These are phyloP conservation scores for Fusarium sp. DNA, from an alignment of 2,329 filamentous ascomycete genomes.

Conservation along the genomic window DNA sequence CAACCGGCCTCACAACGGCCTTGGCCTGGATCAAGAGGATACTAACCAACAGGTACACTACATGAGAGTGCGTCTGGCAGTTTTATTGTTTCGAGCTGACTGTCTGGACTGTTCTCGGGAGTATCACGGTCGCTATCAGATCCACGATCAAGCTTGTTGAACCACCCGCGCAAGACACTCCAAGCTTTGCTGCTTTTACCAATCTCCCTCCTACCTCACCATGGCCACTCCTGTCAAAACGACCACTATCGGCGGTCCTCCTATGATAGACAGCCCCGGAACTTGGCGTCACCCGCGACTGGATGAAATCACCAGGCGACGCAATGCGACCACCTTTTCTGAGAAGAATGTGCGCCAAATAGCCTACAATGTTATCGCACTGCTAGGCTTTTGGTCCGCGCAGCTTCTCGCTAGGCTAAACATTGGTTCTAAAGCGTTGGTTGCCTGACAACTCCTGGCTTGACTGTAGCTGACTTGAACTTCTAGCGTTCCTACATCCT, in stretches of 20 bases:
- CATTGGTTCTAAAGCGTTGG: conserved; percentile 55
- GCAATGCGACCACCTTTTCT: conserved; percentile 82
- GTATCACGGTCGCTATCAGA: conserved; percentile 7
- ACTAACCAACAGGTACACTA: conserved; percentile 47
- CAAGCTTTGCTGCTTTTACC: not conserved
- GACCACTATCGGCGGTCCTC: conserved; percentile 57
- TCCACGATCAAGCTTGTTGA: conserved; percentile 3
- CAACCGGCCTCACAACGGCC: conserved; percentile 48
- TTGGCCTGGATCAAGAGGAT: conserved; percentile 43
- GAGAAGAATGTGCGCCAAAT: conserved; percentile 80
- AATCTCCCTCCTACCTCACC: not conserved
- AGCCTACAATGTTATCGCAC: conserved; percentile 71
- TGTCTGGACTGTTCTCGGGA: not conserved
- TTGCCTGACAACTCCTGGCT: not conserved
- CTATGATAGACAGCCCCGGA: conserved; percentile 70
- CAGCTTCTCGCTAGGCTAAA: conserved; percentile 52
- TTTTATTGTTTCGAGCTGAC: not conserved
- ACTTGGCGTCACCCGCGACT: conserved; percentile 93
- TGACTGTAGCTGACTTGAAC: conserved; percentile 26
- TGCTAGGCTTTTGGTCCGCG: conserved; percentile 53
- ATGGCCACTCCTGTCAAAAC: conserved; percentile 50
- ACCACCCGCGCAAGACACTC: conserved; percentile 10
- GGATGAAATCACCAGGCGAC: conserved; percentile 85
- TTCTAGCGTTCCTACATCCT: conserved; percentile 47
- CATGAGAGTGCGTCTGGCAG: not conserved